Evolutionary conservation across 306 rosid species (phyloP), one percentile per base, ranked within the genome.

Genomic region (Crotalaria pallida): DNA sequence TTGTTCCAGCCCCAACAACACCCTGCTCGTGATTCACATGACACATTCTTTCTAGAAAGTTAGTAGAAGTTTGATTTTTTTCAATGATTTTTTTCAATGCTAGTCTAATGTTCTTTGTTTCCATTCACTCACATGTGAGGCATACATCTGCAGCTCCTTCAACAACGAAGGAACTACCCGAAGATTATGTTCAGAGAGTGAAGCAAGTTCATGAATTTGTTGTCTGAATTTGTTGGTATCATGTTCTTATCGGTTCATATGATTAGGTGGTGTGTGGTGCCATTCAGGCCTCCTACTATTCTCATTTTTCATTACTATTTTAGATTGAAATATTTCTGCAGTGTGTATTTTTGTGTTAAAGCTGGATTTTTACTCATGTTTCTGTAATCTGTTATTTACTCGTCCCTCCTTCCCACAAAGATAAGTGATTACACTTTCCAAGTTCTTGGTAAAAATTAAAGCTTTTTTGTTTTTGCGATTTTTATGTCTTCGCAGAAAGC

Each of bases 1-100:
- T 88, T 94, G 80, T 94, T 94, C 95, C 99, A 94, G 83, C 97
- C 99, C 11, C 99, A 94, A 76, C 99, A 94, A 53, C 99, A 94
- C 69, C 99, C 99, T 43, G 99, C 99, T 15, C 95, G 99, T 52
- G 99, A 91, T 87, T 84, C 99, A 6, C 99, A 94, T 26, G 99
- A 91, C 75, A 94, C 96, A 1, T 94, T 94, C 83, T 94, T 91
- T 82, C 64, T 94, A 73, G 74, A 74, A 77, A 80, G 99, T 94
- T 48, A 33, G 64, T 77, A 29, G 29, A 33, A 66, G 26, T 21
- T 41, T 52, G 18, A 23, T 50, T 72, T 22, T 56, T 64, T 69
- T 31, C n/a, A n/a, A n/a, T n/a, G n/a, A n/a, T n/a, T n/a, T n/a
- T n/a, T n/a, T n/a, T n/a, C 45, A 11, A 36, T 34, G 41, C 27